Conservation (phyloP, 768 basidiomycete genomes). For the Austroboletus eburneus region DNA sequence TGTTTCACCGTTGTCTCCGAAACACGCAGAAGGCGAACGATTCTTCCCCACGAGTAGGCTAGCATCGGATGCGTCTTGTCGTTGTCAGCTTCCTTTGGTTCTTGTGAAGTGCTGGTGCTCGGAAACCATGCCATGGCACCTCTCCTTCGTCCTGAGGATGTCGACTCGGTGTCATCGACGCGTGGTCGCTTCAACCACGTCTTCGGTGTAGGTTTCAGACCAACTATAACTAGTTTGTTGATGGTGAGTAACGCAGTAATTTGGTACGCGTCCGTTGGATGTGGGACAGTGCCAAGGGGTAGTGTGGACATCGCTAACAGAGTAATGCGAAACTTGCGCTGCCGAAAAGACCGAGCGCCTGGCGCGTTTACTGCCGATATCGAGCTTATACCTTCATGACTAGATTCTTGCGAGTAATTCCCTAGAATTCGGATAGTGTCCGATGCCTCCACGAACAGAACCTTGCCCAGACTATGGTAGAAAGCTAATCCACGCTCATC, state of each 20-base stretch:
- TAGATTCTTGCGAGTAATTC: constrained; percentile 65
- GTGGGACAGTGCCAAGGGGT: constrained; percentile 69
- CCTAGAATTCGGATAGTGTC: constrained; percentile 94
- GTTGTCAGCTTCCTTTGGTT: constrained; percentile 14
- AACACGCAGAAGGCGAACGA: constrained; percentile 61
- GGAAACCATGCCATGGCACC: constrained; percentile 85
- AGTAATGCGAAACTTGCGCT: constrained; percentile 53
- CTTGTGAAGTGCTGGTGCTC: constrained; percentile 38
- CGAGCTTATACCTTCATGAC: neutral
- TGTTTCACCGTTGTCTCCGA: constrained; percentile 56
- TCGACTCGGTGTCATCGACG: constrained; percentile 40
- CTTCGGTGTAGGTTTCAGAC: constrained; percentile 84
- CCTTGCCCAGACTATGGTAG: constrained; percentile 90
- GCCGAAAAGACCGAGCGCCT: constrained; percentile 33
- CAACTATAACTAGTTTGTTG: constrained; percentile 88
- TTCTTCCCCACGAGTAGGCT: constrained; percentile 81
- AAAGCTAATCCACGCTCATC: constrained; percentile 92
- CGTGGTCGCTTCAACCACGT: constrained; percentile 86
- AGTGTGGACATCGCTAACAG: constrained; percentile 79
- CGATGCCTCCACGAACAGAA: constrained; percentile 91
- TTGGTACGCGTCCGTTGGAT: constrained; percentile 75
- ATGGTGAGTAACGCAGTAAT: constrained; percentile 85
- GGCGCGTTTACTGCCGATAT: constrained; percentile 17
- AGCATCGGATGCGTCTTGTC: constrained; percentile 55
- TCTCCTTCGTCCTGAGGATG: constrained; percentile 44